These are phyloP conservation scores for Diaporthe amygdali DNA, from an alignment of 2,329 filamentous ascomycete species.

Conservation along the genomic window DNA sequence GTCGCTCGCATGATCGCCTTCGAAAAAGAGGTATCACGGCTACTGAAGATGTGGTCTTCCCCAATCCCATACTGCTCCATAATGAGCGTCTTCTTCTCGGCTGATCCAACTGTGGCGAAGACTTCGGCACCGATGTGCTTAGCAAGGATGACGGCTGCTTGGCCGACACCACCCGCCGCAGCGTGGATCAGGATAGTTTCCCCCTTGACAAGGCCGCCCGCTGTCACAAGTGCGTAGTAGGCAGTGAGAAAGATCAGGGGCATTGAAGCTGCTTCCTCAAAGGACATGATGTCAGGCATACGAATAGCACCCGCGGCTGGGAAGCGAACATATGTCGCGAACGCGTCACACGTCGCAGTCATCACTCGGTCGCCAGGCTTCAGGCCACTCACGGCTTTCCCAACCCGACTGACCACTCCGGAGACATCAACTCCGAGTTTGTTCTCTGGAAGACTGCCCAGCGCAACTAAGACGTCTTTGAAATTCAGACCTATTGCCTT, in stretches of 20 bases:
- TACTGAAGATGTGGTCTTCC: slow-evolving; percentile 42
- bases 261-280: slow-evolving; percentile 18
- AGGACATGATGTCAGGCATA: slow-evolving; percentile 1
- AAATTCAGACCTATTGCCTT: slow-evolving; percentile 39
- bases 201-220: slow-evolving; percentile 33
- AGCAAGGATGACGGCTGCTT: slow-evolving; percentile 47
- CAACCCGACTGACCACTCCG: not conserved
- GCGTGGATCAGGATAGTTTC: slow-evolving; percentile 47
- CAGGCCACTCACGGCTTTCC: slow-evolving; percentile 19
- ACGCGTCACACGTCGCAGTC: not conserved
- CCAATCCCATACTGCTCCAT: slow-evolving; percentile 37
- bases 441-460: not conserved
- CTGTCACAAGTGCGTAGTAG: slow-evolving; percentile 42
- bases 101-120: slow-evolving; percentile 41
- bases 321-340: not conserved
- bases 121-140: slow-evolving; percentile 41
- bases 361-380: slow-evolving; percentile 14
- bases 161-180: slow-evolving; percentile 47
- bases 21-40: slow-evolving; percentile 31
- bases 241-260: slow-evolving; percentile 34
- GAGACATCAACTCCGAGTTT: not conserved
- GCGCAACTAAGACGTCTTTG: not conserved
- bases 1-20: slow-evolving; percentile 31
- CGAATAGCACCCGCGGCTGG: not conserved
- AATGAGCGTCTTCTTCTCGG: slow-evolving; percentile 42